Evolutionary conservation across 2,329 filamentous ascomycete genomes (phyloP).

Genomic region (Ustulina deusta): DNA sequence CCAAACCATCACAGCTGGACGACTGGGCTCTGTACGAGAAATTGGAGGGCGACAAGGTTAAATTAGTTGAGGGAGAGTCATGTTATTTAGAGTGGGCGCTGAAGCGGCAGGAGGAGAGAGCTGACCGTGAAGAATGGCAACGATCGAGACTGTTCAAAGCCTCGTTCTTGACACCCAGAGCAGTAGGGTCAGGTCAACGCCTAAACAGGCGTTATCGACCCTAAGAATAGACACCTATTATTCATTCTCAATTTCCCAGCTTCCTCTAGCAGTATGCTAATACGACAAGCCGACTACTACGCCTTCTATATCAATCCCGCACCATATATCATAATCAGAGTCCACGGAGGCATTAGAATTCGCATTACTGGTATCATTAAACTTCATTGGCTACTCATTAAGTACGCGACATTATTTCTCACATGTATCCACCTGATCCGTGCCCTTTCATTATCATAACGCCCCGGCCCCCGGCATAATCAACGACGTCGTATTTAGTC

Average conservation of each 20-base stretch:
- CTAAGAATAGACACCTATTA: slow-evolving; percentile 6
- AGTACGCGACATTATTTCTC: slow-evolving; percentile 39
- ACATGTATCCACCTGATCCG: slow-evolving; percentile 28
- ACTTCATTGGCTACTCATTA: slow-evolving; percentile 47
- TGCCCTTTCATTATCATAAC: slow-evolving; percentile 36
- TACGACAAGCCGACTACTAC: background rate
- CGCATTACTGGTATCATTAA: slow-evolving; percentile 40
- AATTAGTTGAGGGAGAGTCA: slow-evolving; percentile 54
- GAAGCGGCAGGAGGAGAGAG: slow-evolving; percentile 45
- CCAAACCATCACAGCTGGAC: slow-evolving; percentile 66
- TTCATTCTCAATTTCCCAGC: background rate
- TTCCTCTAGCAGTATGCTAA: slow-evolving; percentile 1
- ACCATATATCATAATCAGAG: background rate
- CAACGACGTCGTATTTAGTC: slow-evolving; percentile 9
- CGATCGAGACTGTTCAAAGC: slow-evolving; percentile 38
- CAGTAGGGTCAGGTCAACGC: slow-evolving; percentile 1
- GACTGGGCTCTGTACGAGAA: slow-evolving; percentile 66
- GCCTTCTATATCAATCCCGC: background rate
- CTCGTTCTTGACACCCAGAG: slow-evolving; percentile 29
- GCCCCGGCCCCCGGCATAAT: background rate
- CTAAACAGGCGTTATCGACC: slow-evolving; percentile 4
- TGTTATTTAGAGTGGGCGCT: slow-evolving; percentile 58
- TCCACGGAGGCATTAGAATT: slow-evolving; percentile 4
- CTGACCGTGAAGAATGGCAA: slow-evolving; percentile 46
- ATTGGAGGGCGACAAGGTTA: slow-evolving; percentile 58